phyloP scores from a whole-genome alignment of 495 filamentous ascomycete genomes.

The Penicillium paxilli region DNA sequence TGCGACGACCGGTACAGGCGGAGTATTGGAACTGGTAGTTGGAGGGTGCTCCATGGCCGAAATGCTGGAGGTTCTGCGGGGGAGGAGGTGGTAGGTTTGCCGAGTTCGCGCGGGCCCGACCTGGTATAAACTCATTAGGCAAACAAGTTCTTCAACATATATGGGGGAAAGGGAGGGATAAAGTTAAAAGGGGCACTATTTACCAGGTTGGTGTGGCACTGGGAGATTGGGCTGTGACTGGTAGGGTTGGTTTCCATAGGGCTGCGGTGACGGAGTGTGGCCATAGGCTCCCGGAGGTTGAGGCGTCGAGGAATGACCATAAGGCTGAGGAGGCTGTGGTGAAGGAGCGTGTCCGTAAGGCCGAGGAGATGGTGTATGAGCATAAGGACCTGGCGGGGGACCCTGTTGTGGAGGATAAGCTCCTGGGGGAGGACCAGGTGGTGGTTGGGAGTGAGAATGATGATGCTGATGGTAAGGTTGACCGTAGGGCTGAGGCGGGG shows the following conservation, averaged over 20 bases:
- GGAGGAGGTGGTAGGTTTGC: conserved; percentile 37
- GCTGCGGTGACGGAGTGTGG: conserved; percentile 15
- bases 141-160: conserved; percentile 17
- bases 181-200: background rate
- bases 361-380: background rate
- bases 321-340: conserved; percentile 15
- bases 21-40: conserved; percentile 88
- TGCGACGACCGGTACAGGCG: conserved; percentile 82
- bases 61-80: conserved; percentile 49
- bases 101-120: conserved; percentile 10
- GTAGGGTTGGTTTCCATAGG: conserved; percentile 7
- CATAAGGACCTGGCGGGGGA: conserved; percentile 1
- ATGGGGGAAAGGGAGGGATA: background rate
- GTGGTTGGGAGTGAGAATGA: background rate
- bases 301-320: no score
- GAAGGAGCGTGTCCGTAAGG: conserved; percentile 17
- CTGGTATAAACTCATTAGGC: conserved; percentile 4
- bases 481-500: conserved; percentile 22
- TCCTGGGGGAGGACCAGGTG: background rate
- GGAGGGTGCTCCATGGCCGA: conserved; percentile 75
- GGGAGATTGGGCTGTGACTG: conserved; percentile 11
- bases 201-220: background rate
- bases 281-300: no score
- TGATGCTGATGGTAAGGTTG: background rate
- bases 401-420: conserved; percentile 2